Evolutionary conservation across 2,329 filamentous ascomycete genomes (phyloP), one percentile per base, ranked within the genome.

Genomic region (Phyllosticta citribraziliensis): DNA sequence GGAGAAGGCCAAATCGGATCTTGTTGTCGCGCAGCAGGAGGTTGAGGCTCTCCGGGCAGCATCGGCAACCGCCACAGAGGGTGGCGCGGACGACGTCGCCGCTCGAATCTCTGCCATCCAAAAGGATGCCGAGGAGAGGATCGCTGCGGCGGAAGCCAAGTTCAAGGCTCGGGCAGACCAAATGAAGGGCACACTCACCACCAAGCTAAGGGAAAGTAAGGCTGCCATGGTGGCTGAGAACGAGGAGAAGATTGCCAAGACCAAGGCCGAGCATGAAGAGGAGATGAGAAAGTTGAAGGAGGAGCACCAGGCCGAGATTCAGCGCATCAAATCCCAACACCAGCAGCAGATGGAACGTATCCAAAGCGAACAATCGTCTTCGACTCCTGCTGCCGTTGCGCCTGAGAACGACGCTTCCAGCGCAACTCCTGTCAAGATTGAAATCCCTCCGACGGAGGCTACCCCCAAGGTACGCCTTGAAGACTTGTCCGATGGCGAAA

Each of bases 131-230:
- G 76, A 81, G 56, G 74, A 78, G 62, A 71, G 74, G 11, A 71
- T 78, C 1, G 80, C 82, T 59, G 83, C 86, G 63, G 77, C 88
- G 17, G 88, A 92, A 68, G 81, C 84, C 30, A 84, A 81, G 11
- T 79, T 89, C 63, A 88, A 88, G 67, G 77, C 81, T 58, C 81
- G 86, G 53, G 85, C 85, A 1, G 84, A 89, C 52, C 83, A 82
- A 70, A 88, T 90, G 86, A 88, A 86, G 68, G 79, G 82, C 22
- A 75, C 82, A 1, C 75, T 90, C 56, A 87, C 86, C 67, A 85
- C 84, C 69, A 90, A 88, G 70, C 79, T 96, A 17, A 74, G 71
- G 9, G 82, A 86, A 56, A 74, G 79, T 11, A 79, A 75, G 64
- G 75, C 59, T 69, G 71, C 60, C 40, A 9, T 76, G 14, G 67